Evolutionary conservation across 768 basidiomycete species (phyloP).

Genomic region (Psilocybe cubensis): DNA sequence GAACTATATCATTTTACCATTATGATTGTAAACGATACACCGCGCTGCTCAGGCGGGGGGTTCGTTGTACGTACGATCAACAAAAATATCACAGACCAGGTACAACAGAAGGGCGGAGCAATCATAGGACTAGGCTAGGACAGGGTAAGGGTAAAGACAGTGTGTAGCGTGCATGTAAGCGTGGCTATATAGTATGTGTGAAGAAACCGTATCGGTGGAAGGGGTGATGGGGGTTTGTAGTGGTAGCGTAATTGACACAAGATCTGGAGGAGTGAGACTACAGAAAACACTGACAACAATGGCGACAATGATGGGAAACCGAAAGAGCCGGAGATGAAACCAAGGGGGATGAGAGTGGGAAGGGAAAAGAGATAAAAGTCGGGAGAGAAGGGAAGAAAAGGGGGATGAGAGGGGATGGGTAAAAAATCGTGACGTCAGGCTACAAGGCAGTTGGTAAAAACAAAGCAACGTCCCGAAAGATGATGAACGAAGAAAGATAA

Average conservation of each 20-base stretch:
- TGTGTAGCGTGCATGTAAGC: conserved; percentile 4
- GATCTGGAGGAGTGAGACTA: not conserved
- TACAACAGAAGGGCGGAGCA: not conserved
- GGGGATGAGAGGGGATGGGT: not conserved
- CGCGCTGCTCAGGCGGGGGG: too few species aligned
- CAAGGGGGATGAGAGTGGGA: not conserved
- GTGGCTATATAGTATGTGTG: too few species aligned
- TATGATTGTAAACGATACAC: not conserved
- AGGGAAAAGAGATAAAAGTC: not conserved
- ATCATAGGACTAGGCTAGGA: not conserved
- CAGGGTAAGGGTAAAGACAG: conserved; percentile 12
- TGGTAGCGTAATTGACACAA: conserved; percentile 13
- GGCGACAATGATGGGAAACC: not conserved
- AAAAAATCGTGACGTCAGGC: conserved; percentile 1
- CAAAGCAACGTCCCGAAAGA: too few species aligned
- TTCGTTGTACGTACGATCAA: not conserved
- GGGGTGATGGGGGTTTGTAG: not conserved
- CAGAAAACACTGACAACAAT: conserved; percentile 11
- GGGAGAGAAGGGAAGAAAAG: not conserved
- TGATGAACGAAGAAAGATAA: not conserved
- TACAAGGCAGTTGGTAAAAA: conserved; percentile 6
- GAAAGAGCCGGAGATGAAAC: not conserved
- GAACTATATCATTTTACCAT: not conserved
- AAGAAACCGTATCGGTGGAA: conserved; percentile 1
- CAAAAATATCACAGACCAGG: not conserved